Evolutionary conservation across 768 basidiomycete genomes (phyloP), one percentile per base, ranked within the genome.

Genomic region (Aureoboletus auriporus): DNA sequence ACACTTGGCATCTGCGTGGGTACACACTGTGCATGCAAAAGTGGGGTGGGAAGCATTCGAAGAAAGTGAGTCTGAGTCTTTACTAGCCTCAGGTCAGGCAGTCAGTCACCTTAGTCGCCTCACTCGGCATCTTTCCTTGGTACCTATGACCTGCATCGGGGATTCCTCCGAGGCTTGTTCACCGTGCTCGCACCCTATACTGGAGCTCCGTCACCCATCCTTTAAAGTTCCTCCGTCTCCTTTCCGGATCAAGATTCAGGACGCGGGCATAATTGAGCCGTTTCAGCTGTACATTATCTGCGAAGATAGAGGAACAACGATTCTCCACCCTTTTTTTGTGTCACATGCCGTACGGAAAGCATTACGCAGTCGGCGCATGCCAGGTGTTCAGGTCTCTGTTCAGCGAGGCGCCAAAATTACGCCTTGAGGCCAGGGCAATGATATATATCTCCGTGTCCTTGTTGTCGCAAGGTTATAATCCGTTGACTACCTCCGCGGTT

Each of bases 341-440:
- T 35, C 36, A 37, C 13, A 29, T 36, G 31, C 12, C 11, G 14
- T 23, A 23, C 20, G 39, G 16, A 46, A 23, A 40, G 44, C 11
- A 45, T 39, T 37, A 37, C 40, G 13, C 36, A 2, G 29, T 47
- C 17, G 26, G 23, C 27, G 40, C 46, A 13, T 42, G 44, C 28
- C n/a, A 33, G 20, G 2, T 23, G 20, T 23, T 17, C 28, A 48
- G 42, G 33, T 41, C 20, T 48, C 41, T 26, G 42, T 31, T 12
- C 33, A 13, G 10, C 39, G 26, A 37, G 26, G 35, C 47, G 30
- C 30, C 20, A 44, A 17, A 33, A 17, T 49, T 39, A 45, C 34
- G 40, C 40, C 30, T 40, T 44, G 55, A 42, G 39, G 44, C 13
- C n/a, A 42, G 33, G 51, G 58, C 44, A 37, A 51, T 60, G 58